These are phyloP conservation scores for Aspergillus egyptiacus DNA, from an alignment of 495 filamentous ascomycete species.

Conservation along the genomic window DNA sequence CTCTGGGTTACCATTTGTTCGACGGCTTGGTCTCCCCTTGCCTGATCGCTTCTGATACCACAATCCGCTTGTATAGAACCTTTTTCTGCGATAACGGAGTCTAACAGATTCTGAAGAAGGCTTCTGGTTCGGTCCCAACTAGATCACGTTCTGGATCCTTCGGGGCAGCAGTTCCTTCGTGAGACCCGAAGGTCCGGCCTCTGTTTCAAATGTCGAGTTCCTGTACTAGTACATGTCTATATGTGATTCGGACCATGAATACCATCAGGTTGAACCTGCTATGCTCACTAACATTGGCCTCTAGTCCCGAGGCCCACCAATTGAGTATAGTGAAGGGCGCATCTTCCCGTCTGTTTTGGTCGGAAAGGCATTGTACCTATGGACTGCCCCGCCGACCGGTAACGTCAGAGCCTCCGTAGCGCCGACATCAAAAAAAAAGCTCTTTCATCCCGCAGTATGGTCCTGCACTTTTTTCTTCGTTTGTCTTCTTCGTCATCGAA, in stretches of 20 bases:
- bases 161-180: background rate
- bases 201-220: background rate
- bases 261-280: conserved; percentile 5
- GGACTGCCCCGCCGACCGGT: conserved; percentile 20
- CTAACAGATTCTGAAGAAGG: background rate
- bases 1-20: conserved; percentile 7
- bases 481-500: background rate
- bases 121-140: background rate
- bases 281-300: background rate
- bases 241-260: conserved; percentile 11
- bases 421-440: conserved; percentile 17
- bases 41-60: conserved; percentile 4
- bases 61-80: conserved; percentile 11
- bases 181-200: background rate
- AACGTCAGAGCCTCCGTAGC: conserved; percentile 24
- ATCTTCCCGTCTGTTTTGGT: conserved; percentile 6
- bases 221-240: conserved; percentile 20
- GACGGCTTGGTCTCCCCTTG: conserved; percentile 1
- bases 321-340: background rate
- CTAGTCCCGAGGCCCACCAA: too few relatives aligned
- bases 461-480: conserved; percentile 4
- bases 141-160: background rate
- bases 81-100: conserved; percentile 1
- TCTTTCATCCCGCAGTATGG: conserved; percentile 17
- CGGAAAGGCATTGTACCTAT: background rate